These are phyloP conservation scores for Daldinia childiae DNA, from an alignment of 495 filamentous ascomycete genomes.

Conservation along the genomic window DNA sequence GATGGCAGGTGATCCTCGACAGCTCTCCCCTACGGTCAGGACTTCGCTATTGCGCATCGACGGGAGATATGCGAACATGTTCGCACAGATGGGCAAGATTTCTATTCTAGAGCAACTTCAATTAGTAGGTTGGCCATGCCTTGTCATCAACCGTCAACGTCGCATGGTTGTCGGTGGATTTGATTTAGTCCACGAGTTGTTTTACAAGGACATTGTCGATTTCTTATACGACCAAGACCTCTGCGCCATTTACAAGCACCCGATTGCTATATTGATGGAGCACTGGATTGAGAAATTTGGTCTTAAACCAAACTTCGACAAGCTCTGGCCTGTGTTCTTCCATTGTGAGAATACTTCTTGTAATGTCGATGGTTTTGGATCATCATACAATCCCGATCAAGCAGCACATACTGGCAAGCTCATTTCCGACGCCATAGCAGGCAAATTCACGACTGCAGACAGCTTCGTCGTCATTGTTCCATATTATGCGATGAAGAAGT, in stretches of 20 bases:
- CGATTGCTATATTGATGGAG: not conserved
- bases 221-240: not conserved
- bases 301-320: no score
- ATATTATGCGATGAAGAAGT: not conserved
- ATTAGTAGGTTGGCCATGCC: no score
- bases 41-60: not conserved
- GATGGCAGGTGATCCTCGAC: not conserved
- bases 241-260: not conserved
- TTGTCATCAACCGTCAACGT: not conserved
- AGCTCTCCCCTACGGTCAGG: not conserved
- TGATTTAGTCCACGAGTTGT: not conserved
- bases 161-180: not conserved
- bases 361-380: not conserved
- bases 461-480: not conserved
- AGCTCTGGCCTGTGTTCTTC: not conserved
- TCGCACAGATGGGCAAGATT: no score
- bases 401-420: not conserved
- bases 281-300: not conserved
- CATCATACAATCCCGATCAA: not conserved
- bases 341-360: not conserved
- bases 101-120: no score
- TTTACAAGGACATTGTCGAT: not conserved
- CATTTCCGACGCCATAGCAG: not conserved
- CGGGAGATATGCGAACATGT: no score
- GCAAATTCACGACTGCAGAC: not conserved